Evolutionary conservation across 352 stramenopile genomes (phyloP).

Genomic region (Globisporangium lucens): DNA sequence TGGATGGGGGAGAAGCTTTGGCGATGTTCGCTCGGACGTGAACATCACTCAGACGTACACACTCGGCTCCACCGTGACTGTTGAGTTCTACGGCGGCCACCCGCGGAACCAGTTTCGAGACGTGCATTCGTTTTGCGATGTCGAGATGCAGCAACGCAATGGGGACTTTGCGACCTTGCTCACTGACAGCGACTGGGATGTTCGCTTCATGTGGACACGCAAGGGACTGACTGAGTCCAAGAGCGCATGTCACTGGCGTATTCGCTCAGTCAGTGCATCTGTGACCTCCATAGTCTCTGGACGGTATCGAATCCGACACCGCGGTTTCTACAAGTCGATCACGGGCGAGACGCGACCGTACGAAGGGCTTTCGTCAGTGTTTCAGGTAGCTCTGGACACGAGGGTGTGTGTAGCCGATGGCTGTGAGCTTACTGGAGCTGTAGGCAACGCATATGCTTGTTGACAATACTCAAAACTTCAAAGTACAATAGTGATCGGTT

Average conservation of each 20-base stretch:
- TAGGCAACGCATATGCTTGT: background rate
- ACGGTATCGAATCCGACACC: slow-evolving; percentile 40
- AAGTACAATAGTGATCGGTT: too few relatives aligned
- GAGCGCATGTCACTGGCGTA: slow-evolving; percentile 35
- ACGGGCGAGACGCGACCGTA: slow-evolving; percentile 19
- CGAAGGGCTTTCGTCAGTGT: background rate
- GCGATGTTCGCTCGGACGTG: slow-evolving; percentile 23
- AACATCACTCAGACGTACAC: slow-evolving; percentile 19
- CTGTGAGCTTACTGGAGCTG: background rate
- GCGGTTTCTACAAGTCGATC: slow-evolving; percentile 34
- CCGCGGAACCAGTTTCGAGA: slow-evolving; percentile 31
- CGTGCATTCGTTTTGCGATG: slow-evolving; percentile 35
- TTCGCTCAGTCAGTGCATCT: background rate
- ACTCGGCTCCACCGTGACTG: slow-evolving; percentile 28
- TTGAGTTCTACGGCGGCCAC: slow-evolving; percentile 41
- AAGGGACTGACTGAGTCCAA: slow-evolving; percentile 26
- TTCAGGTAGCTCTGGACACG: background rate
- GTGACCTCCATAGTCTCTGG: slow-evolving; percentile 23
- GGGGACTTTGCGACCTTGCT: slow-evolving; percentile 30
- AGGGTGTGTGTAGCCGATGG: background rate
- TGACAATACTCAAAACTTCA: too few relatives aligned
- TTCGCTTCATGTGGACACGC: slow-evolving; percentile 36
- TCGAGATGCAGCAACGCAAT: slow-evolving; percentile 25
- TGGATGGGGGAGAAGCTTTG: slow-evolving; percentile 21
- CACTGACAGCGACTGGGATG: slow-evolving; percentile 49